Evolutionary conservation across 2,329 filamentous ascomycete species (phyloP), one percentile per base, ranked within the genome.

Genomic region (Lachnellula arida): DNA sequence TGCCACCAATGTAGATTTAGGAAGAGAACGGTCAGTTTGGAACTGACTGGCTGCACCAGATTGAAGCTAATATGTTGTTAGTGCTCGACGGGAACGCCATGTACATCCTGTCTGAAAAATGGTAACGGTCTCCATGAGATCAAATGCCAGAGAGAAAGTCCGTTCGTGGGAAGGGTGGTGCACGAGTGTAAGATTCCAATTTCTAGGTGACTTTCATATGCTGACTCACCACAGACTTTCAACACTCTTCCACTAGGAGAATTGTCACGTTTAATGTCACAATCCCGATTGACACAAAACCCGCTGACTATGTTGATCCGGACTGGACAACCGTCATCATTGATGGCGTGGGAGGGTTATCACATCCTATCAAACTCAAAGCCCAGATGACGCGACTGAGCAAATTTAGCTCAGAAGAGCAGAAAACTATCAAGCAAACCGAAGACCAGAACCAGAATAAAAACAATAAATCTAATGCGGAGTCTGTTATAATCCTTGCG

Each of bases 1-100:
- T 67, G 65, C 43, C 62, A 66, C 54, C 64, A 66, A 51, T 67
- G 65, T 53, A 60, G 65, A 28, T 67, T 65, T 46, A 57, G 64
- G 35, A 67, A 66, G 52, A 54, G 64, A 55, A 65, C 65, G 7
- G 65, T 65, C 49, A 51, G 60, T 59, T 11, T 53, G 17, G 52
- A 11, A 11, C 1, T 35, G 5, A 25, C 22, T 49, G 37, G 53
- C 15, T 43, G 46, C 15, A 40, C 43, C 4, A 47, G 28, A 6
- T 15, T 11, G 47, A 47, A 48, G 28, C 44, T 55, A 47, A 49
- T 11, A 28, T 5, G 6, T 42, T 32, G 7, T 2, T 17, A 64
- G 60, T 65, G 63, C 49, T 65, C 63, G 12, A 65, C 59, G n/a
- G 63, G 63, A 23, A 61, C 63, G 1, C 63, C 63, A 9, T 65